Evolutionary conservation across 78 protist species (phyloP), one percentile per base, ranked within the genome.

Genomic region (Dictyostelium capitatum): DNA sequence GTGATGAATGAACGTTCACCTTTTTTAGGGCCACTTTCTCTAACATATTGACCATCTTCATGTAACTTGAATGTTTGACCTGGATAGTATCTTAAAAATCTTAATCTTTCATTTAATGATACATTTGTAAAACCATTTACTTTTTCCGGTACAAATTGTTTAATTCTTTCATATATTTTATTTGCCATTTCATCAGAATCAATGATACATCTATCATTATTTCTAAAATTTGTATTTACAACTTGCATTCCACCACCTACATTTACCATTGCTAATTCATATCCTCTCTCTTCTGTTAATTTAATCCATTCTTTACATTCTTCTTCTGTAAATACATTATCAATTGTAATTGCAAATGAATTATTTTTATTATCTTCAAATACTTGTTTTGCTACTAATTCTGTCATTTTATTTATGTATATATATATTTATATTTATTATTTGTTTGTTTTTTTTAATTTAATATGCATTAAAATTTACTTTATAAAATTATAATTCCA

Each of bases 131-230:
- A 32, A 6, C 20, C 4, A 48, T 50, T 32, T 6, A 50, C 70
- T 19, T 81, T 11, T 8, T 64, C 80, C 2, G 90, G 90, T 4
- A 82, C 14, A 20, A 70, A 53, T 50, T 82, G 70, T 41, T 82
- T 53, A 23, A 82, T 70, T 70, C 90, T 47, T 9, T 82, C 53
- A 30, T 37, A 82, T 1, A 82, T 51, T 56, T 70, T 82, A 53
- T 82, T 50, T n/a, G 90, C 67, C 79, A 82, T 53, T 32, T 69
- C 90, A 10, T 82, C 90, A 6, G 56, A 53, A 70, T 82, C 90
- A 3, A 82, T 82, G 2, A 82, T 82, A 54, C 90, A 82, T 70
- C 90, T 67, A 53, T 82, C 90, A 53, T 82, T 82, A 53, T 82
- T 82, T 82, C 90, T 82, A 9, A 82, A 37, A 70, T 82, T 80